Conservation (phyloP, 73 alveolate genomes). For the Paramecium tetraurelia region DNA sequence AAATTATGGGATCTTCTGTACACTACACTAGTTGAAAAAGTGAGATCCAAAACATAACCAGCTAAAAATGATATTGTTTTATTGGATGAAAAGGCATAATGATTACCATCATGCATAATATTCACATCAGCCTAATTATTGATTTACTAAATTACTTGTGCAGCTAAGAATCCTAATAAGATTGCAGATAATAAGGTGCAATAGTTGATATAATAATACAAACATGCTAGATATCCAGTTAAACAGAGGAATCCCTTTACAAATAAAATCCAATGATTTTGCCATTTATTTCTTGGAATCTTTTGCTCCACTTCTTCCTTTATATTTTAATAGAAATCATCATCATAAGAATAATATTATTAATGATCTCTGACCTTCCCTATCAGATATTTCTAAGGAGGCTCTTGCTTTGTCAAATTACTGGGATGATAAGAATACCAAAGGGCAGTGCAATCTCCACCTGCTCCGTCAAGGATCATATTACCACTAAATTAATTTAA, state of each 20-base stretch:
- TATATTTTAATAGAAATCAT: constrained; percentile 63
- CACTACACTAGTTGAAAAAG: constrained; percentile 73
- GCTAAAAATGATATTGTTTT: constrained; percentile 68
- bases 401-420: constrained; percentile 44
- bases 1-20: constrained; percentile 76
- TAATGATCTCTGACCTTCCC: constrained; percentile 79
- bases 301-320: constrained; percentile 71
- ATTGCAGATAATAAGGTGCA: constrained; percentile 67
- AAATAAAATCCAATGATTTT: constrained; percentile 64
- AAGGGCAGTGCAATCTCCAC: constrained; percentile 83
- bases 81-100: constrained; percentile 71
- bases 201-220: constrained; percentile 52
- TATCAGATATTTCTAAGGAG: constrained; percentile 64
- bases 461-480: constrained; percentile 81
- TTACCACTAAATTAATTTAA: constrained; percentile 65
- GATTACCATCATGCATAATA: constrained; percentile 87
- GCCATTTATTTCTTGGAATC: constrained; percentile 65
- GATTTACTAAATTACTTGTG: not conserved
- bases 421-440: constrained; percentile 83
- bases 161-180: constrained; percentile 66
- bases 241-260: constrained; percentile 61
- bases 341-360: constrained; percentile 75
- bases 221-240: constrained; percentile 26
- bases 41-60: constrained; percentile 68
- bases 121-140: constrained; percentile 68